Base-by-base conservation (phyloP, 2,329 filamentous ascomycete species). In the Cladosporium sp. region DNA sequence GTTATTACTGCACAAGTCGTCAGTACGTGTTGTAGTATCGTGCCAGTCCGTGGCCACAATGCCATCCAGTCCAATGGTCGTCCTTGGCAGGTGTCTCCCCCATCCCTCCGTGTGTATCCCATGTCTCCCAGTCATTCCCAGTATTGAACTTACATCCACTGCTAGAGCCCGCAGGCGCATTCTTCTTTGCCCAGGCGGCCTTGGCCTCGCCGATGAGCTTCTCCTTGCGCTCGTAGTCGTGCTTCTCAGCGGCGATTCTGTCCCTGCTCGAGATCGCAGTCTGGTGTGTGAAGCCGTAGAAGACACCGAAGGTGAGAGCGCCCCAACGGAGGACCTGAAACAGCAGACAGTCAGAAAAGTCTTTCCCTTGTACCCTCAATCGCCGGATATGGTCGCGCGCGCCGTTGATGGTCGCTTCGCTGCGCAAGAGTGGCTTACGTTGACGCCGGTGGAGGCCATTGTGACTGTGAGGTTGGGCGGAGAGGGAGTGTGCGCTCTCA, bases 231-330 rank as follows among this genome's bases (percentile, higher is more conserved):
- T 91, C 79, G 71, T 92, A 97, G 71, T 95, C 88, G 68, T 83
- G 82, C 72, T 94, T 76, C 63, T 82, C 79, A 63, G 84, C 81
- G 60, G 83, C 78, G 55, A 79, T 73, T 74, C 84, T 86, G 67
- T 90, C 83, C 64, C 80, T 72, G 51, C 86, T 72, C 61, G 76
- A 84, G 72, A 98, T 85, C 56, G 82, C 80, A 67, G 85, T 79
- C 78, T 98, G 93, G 78, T 95, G 92, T 73, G 85, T 88, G 78
- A 95, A 83, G 71, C 93, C 93, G 78, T 98, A 98, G 76, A 95
- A 85, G 69, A 97, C 77, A 70, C 93, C 93, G 66, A 89, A 78
- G 67, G 84, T 87, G 61, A 98, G 87, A 69, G 91, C 91, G 68
- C 90, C 92, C 81, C 92, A 98, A 75, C 93, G 91, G 72, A 97